Evolutionary conservation across 2,329 filamentous ascomycete species (phyloP), one percentile per base, ranked within the genome.

Genomic region (Pyrenochaeta sp.): DNA sequence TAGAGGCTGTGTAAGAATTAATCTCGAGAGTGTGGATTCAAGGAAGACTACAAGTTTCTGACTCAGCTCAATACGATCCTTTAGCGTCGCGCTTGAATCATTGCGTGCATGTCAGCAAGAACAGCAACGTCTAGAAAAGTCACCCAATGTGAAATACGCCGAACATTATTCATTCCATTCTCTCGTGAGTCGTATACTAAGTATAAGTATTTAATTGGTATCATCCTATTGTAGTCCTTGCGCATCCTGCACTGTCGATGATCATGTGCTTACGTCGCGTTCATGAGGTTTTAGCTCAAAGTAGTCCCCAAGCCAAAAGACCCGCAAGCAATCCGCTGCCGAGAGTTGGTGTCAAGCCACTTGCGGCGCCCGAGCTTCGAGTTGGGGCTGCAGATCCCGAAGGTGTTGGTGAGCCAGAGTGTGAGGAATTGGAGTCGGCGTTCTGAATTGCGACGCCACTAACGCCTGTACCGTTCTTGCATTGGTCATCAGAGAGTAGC

Each of bases 401-500:
- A 0, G 44, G 47, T 1, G 50, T 39, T 20, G 55, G 31, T 3
- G 49, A 44, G 15, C n/a, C 40, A 18, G 17, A 35, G 14, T n/a
- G 17, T 14, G 55, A 36, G 20, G 31, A 36, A 1, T 51, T 42
- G 1, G 39, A 44, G 14, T 51, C 40, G 1, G 58, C 61, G 39
- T 73, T 74, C 20, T 55, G 53, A 23, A 75, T 62, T 1, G 49
- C 60, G 9, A 68, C 62, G 18, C 75, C 75, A 21, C 71, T 63
- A n/a, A 79, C 73, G 20, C 70, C 73, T 1, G 76, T 79, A 0
- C 66, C 66, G 45, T 79, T 80, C 35, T 66, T 52, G 62, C 78
- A 80, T 46, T 72, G 48, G 21, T 75, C 70, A 27, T 70, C 68
- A 5, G 65, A 45, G 15, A 79, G 74, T 12, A 77, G 58, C 12